Evolutionary conservation across 768 basidiomycete genomes (phyloP), one percentile per base, ranked within the genome.

Genomic region (Collybia sp.): DNA sequence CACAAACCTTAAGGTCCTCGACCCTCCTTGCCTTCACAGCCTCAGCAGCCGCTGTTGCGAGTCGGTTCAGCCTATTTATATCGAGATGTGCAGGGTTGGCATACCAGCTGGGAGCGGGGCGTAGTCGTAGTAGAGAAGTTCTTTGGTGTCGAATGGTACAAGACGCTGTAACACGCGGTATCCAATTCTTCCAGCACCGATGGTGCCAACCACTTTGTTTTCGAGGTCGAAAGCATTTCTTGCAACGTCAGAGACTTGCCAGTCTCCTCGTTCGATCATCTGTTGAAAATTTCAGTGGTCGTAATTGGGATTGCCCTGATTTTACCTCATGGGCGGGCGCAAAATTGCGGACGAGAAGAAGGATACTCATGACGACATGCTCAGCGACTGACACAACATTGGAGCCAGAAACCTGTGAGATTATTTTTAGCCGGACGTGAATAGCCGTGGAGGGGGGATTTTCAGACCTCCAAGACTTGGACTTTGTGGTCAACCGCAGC

Each of bases 331-430:
- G 91, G 8, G 87, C 88, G 17, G 86, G 87, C 18, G 85, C 73
- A 56, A 86, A 93, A 80, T 95, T 95, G 61, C 91, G 81, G 59
- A 95, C 91, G 46, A 94, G 83, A 33, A 89, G 70, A 42, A 95
- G 82, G 54, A 95, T 94, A 63, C 82, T 84, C 90, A 93, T 93
- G 47, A 91, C 65, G 49, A 90, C 90, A 63, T 92, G 89, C 66
- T 94, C 93, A 38, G 91, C 92, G 36, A 94, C 93, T 10, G 88
- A 92, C 43, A 85, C 85, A 44, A 93, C 92, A 58, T 93, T 94
- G 17, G 87, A 90, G 32, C 92, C 92, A 25, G 90, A 85, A 32
- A 93, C 87, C 70, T 79, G 46, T 25, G 45, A 37, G 25, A 41
- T 31, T n/a, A 17, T 37, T 20, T 5, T 53, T 46, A 45, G 55